Evolutionary conservation across 805 yeast species (phyloP), one percentile per base, ranked within the genome.

Genomic region (Metschnikowia santaceciliae): DNA sequence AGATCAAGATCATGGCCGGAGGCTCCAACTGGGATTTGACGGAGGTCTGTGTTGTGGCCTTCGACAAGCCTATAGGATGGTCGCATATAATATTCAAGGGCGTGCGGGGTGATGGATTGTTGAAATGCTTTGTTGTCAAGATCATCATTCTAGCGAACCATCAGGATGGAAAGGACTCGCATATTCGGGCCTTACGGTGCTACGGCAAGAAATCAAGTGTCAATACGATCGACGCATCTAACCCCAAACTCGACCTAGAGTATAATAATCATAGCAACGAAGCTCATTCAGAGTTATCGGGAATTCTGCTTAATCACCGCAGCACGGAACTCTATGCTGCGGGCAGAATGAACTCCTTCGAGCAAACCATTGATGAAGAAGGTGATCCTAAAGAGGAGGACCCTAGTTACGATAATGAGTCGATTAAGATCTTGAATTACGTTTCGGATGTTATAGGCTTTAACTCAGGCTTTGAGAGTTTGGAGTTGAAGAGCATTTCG

Each of bases 131-230:
- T 59, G 70, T 83, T 54, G 68, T 90, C 11, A 78, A 87, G 53
- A 57, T 90, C 14, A 63, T 77, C n/a, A 75, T 90, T 5, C 63
- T 80, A 7, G 79, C 88, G 1, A 94, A 95, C 60, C 96, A 90
- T 60, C 97, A 91, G 63, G 90, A 89, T 62, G 99, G 99, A 42
- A 94, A 92, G 62, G 99, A 94, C 65, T 85, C 96, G 0, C 98
- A 90, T 65, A 72, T 94, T 10, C 69, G 99, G 43, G 86, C 90
- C 0, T 74, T 91, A 15, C 81, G 73, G 65, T 88, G 60, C 72
- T 82, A 66, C 54, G 77, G 77, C 3, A 72, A 69, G 49, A 72
- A 71, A 51, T 47, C 67, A 4, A 39, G 42, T 13, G 23, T 48
- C 19, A 22, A 51, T 7, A 46, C 49, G 38, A 48, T 55, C 10